Evolutionary conservation across 108 stramenopile species (phyloP), one percentile per base, ranked within the genome.

Genomic region (Licmophora abbreviata): DNA sequence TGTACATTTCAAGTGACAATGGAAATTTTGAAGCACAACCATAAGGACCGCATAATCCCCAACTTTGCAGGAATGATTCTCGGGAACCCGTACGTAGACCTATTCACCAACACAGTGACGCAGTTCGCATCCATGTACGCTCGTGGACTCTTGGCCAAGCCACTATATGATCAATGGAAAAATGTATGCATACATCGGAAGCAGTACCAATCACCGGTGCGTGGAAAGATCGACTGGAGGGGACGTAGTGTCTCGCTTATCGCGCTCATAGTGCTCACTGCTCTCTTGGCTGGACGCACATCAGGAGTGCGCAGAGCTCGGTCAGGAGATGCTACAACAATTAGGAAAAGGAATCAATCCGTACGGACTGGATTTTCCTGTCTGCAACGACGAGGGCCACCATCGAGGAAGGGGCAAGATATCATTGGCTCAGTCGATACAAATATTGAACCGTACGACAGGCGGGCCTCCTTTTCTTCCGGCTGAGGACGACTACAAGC

Each of bases 341-440:
- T 30, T 68, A 9, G 63, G 64, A 20, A 25, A 56, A 26, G 58
- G 70, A 2, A 63, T 88, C 38, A 81, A 83, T 69, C 70, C 74
- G 8, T 88, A 88, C 52, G 85, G 77, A 3, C 42, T 88, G 33
- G 85, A 88, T 49, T 88, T 46, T 69, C 85, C 85, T 48, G 58
- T 79, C 27, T 88, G 85, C 51, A 14, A 33, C 24, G 56, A 67
- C 26, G 54, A 70, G 15, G 38, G 38, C 5, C n/a, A n/a, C n/a
- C n/a, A n/a, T n/a, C n/a, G n/a, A 11, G 7, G 42, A 21, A 43
- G 10, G 7, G 10, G 5, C 17, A 7, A 7, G 22, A 11, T 7
- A n/a, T 7, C 17, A 43, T 21, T 11, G 5, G 7, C 7, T n/a
- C n/a, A n/a, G n/a, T n/a, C n/a, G n/a, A n/a, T n/a, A n/a, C 38